Evolutionary conservation across 179 eudicot species (phyloP).

Genomic region (Gypsophila paniculata): DNA sequence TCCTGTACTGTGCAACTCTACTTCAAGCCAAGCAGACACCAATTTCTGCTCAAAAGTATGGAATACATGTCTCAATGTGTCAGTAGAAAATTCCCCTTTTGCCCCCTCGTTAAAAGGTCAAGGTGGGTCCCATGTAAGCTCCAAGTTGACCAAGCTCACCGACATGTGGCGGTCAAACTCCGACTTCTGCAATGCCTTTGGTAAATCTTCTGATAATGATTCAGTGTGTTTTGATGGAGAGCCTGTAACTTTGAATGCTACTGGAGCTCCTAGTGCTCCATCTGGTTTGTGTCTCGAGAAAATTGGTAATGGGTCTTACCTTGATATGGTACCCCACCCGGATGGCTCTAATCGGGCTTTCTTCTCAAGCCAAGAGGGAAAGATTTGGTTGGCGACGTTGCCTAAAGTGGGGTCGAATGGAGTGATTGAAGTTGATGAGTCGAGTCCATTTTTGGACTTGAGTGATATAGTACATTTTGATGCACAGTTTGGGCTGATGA

Average conservation of each 20-base stretch:
- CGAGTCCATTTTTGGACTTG: slow-evolving; percentile 68
- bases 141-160: slow-evolving; percentile 45
- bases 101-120: slow-evolving; percentile 43
- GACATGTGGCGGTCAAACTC: slow-evolving; percentile 58
- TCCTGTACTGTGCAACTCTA: slow-evolving; percentile 73
- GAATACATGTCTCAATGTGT: slow-evolving; percentile 61
- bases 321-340: slow-evolving; percentile 68
- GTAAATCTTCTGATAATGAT: slow-evolving; percentile 48
- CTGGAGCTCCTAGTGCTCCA: slow-evolving; percentile 32
- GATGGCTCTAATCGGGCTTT: slow-evolving; percentile 79
- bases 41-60: slow-evolving; percentile 66
- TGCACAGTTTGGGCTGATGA: slow-evolving; percentile 63
- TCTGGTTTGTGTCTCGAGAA: slow-evolving; percentile 78
- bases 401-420: slow-evolving; percentile 54
- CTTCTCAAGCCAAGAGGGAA: slow-evolving; percentile 64
- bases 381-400: slow-evolving; percentile 61
- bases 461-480: slow-evolving; percentile 63
- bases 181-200: slow-evolving; percentile 61
- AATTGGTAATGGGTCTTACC: slow-evolving; percentile 65
- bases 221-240: slow-evolving; percentile 55
- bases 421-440: slow-evolving; percentile 49
- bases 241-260: slow-evolving; percentile 37
- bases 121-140: slow-evolving; percentile 31
- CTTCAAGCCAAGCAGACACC: slow-evolving; percentile 35
- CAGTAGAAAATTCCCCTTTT: slow-evolving; percentile 66